phyloP scores from a whole-genome alignment of 2,329 filamentous ascomycete species.

The Fusarium ramigenum region DNA sequence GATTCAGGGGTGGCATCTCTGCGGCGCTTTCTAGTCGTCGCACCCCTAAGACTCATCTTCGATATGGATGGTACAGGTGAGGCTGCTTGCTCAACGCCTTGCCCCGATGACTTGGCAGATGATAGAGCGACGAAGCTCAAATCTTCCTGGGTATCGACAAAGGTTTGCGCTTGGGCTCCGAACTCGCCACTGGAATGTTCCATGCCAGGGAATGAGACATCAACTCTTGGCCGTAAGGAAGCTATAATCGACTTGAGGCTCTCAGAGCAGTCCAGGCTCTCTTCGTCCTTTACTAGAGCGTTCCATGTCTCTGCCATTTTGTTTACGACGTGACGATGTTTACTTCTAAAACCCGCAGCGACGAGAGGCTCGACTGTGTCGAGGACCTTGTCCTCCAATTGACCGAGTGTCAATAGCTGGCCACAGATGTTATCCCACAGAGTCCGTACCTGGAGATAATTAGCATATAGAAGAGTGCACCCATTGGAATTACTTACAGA shows the following conservation, averaged over 20 bases:
- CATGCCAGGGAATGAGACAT: slow-evolving; percentile 57
- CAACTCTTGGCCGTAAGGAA: slow-evolving; percentile 64
- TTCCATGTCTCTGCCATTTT: slow-evolving; percentile 72
- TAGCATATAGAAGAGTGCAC: slow-evolving; percentile 31
- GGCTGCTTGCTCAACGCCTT: slow-evolving; percentile 27
- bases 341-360: slow-evolving; percentile 66
- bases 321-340: slow-evolving; percentile 63
- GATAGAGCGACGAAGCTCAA: slow-evolving; percentile 46
- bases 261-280: slow-evolving; percentile 70
- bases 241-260: slow-evolving; percentile 70
- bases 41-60: slow-evolving; percentile 33
- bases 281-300: slow-evolving; percentile 68
- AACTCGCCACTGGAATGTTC: slow-evolving; percentile 51
- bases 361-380: slow-evolving; percentile 64
- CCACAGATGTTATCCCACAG: slow-evolving; percentile 62
- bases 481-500: slow-evolving; percentile 52
- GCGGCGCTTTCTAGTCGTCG: slow-evolving; percentile 43
- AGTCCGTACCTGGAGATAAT: slow-evolving; percentile 53
- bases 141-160: slow-evolving; percentile 62
- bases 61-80: slow-evolving; percentile 24
- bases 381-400: slow-evolving; percentile 56
- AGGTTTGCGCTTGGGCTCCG: slow-evolving; percentile 52
- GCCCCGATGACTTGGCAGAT: slow-evolving; percentile 44
- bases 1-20: slow-evolving; percentile 43
- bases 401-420: slow-evolving; percentile 49